Conservation (phyloP, 768 basidiomycete species). For the Antrodiella citrinella region DNA sequence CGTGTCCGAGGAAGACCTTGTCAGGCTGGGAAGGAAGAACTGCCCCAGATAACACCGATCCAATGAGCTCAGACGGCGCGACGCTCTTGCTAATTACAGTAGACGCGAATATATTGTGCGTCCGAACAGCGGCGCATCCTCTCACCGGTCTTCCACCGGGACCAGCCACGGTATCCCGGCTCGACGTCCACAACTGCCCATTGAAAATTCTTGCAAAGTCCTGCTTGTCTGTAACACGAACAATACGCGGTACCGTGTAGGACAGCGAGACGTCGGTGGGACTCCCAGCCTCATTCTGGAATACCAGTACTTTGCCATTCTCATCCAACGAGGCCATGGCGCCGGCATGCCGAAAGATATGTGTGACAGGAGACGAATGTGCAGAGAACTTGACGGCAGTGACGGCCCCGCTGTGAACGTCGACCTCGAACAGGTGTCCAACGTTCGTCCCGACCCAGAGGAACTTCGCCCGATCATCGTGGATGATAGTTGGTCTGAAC, state of each 20-base stretch:
- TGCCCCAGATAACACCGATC: constrained; percentile 76
- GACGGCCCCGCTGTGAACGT: constrained; percentile 53
- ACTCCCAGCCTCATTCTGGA: constrained; percentile 37
- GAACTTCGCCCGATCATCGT: constrained; percentile 47
- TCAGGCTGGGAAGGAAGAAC: constrained; percentile 61
- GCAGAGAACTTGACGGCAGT: constrained; percentile 49
- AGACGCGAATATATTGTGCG: constrained; percentile 69
- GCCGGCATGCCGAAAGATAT: constrained; percentile 65
- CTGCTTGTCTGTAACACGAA: constrained; percentile 73
- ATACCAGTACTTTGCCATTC: constrained; percentile 73
- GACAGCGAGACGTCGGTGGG: constrained; percentile 36
- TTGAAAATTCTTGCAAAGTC: constrained; percentile 70
- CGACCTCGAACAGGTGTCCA: constrained; percentile 79
- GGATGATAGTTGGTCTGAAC: constrained; percentile 47
- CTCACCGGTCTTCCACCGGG: constrained; percentile 29
- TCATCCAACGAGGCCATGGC: constrained; percentile 83
- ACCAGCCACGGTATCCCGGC: constrained; percentile 35
- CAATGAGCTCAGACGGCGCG: constrained; percentile 62
- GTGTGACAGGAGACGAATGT: constrained; percentile 59
- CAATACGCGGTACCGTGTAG: constrained; percentile 44
- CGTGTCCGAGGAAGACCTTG: constrained; percentile 80
- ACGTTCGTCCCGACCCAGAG: constrained; percentile 91
- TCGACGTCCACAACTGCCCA: constrained; percentile 79
- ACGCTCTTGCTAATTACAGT: constrained; percentile 47
- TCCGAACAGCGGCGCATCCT: constrained; percentile 59